These are phyloP conservation scores for Penicillium lagena DNA, from an alignment of 495 filamentous ascomycete genomes.

Conservation along the genomic window DNA sequence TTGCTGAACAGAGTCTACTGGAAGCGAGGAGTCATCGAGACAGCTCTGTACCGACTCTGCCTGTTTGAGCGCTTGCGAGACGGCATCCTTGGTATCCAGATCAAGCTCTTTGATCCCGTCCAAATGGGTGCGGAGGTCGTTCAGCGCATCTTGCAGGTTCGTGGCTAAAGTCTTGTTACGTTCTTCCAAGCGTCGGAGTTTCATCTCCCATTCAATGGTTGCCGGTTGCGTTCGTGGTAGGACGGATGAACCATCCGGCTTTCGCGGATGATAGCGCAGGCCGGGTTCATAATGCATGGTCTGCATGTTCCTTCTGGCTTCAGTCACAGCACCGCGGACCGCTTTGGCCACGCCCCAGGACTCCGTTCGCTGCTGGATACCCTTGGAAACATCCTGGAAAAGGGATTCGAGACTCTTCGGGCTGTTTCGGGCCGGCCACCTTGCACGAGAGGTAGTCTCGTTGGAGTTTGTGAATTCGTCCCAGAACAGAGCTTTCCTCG, in stretches of 20 bases:
- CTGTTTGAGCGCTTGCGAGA: slow-evolving; percentile 55
- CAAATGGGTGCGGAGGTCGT: slow-evolving; percentile 50
- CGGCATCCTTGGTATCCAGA: slow-evolving; percentile 5
- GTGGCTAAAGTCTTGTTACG: slow-evolving; percentile 68
- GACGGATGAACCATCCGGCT: slow-evolving; percentile 1
- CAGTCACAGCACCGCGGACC: slow-evolving; percentile 80
- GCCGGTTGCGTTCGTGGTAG: not conserved
- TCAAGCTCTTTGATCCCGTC: slow-evolving; percentile 49
- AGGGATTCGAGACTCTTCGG: slow-evolving; percentile 65
- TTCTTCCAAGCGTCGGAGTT: slow-evolving; percentile 49
- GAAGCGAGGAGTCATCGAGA: slow-evolving; percentile 58
- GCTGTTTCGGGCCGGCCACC: slow-evolving; percentile 53
- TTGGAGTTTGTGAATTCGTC: slow-evolving; percentile 26
- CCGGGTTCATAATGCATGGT: slow-evolving; percentile 46
- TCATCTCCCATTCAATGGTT: slow-evolving; percentile 20
- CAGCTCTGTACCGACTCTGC: slow-evolving; percentile 74
- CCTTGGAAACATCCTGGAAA: slow-evolving; percentile 79
- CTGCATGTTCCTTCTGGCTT: slow-evolving; percentile 70
- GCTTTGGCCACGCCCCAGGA: slow-evolving; percentile 85
- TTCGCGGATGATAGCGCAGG: slow-evolving; percentile 5
- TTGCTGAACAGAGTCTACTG: slow-evolving; percentile 21
- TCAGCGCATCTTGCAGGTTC: slow-evolving; percentile 65
- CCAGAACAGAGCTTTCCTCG: slow-evolving; percentile 26
- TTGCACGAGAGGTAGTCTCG: slow-evolving; percentile 24
- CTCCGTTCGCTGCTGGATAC: slow-evolving; percentile 75